These are phyloP conservation scores for Calonectria ilicicola DNA, from an alignment of 2,329 filamentous ascomycete genomes.

Conservation along the genomic window DNA sequence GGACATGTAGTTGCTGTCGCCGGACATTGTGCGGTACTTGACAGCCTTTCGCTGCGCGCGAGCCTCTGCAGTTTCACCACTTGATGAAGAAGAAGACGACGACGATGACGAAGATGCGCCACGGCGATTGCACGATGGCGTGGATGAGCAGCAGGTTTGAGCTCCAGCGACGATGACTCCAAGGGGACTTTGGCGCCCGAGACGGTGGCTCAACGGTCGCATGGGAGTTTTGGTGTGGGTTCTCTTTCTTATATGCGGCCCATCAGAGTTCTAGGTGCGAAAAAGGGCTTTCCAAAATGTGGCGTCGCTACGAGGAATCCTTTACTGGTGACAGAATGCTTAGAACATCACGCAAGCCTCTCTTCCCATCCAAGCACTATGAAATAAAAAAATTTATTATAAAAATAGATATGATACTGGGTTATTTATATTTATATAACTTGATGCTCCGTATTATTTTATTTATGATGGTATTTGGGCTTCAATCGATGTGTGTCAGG, in stretches of 20 bases:
- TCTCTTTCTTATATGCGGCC: slow-evolving; percentile 38
- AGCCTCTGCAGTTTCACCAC: slow-evolving; percentile 35
- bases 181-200: slow-evolving; percentile 43
- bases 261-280: slow-evolving; percentile 31
- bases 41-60: slow-evolving; percentile 26
- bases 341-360: no score
- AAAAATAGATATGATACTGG: no score
- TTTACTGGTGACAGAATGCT: no score
- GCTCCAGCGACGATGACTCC: slow-evolving; percentile 30
- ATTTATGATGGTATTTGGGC: no score
- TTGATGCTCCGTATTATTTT: no score
- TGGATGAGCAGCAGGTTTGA: slow-evolving; percentile 21
- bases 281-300: slow-evolving; percentile 42
- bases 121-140: neutral
- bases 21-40: slow-evolving; percentile 46
- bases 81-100: slow-evolving; percentile 32
- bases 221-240: slow-evolving; percentile 45
- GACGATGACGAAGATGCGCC: slow-evolving; percentile 19
- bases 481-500: no score
- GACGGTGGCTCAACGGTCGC: slow-evolving; percentile 39
- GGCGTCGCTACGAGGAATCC: slow-evolving; percentile 23
- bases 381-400: no score
- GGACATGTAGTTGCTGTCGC: slow-evolving; percentile 65
- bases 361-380: no score
- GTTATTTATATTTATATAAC: no score